Base-by-base conservation (phyloP, 2,329 filamentous ascomycete genomes). In the Pseudogymnoascus sp. region DNA sequence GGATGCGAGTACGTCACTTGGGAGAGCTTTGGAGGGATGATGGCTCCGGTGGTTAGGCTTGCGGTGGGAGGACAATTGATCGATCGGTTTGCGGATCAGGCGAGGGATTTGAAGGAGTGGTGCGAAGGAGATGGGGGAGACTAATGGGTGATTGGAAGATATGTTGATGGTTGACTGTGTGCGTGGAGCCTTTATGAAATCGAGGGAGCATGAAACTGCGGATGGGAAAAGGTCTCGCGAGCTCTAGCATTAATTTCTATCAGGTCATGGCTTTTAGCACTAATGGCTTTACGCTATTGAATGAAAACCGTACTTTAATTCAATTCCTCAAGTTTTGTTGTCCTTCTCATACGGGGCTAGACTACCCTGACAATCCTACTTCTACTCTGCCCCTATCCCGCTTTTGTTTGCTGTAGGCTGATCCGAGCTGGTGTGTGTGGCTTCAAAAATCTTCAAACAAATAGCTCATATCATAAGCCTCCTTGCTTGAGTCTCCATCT, bases 11-110 rank as follows among this genome's bases (percentile, higher is more conserved):
- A 80, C 68, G 69, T 65, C 11, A 77, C 74, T 70, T 79, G 75
- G 75, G 78, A 81, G 73, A 80, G 79, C n/a, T 79, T 79, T 67
- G 76, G 76, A 41, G 78, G 79, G 0, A 60, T 73, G 5, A 39
- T 80, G 64, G 75, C 73, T 8, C 71, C 71, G 3, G 70, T 75
- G 11, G 72, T 79, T 14, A 75, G 70, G 69, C 43, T 68, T 28
- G 67, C 72, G 1, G 74, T 75, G 28, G 76, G 76, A 1, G 62
- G 57, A 6, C 67, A 71, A 67, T 66, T 81, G 28, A 65, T 70
- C 51, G 71, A 67, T 8, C 75, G 74, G 14, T 77, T 79, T 64
- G 72, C 71, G 36, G 73, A 72, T 63, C 80, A 77, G 75, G 74
- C 71, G 67, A 70, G 71, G 31, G 78, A 76, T 34, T 65, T 81